Percentiles rank a stretch among this genome's conserved stretches.
Evolutionary conservation across 1,284 basidiomycete genomes (phyloP).

Genomic region (Mrakiaceae sp.): DNA sequence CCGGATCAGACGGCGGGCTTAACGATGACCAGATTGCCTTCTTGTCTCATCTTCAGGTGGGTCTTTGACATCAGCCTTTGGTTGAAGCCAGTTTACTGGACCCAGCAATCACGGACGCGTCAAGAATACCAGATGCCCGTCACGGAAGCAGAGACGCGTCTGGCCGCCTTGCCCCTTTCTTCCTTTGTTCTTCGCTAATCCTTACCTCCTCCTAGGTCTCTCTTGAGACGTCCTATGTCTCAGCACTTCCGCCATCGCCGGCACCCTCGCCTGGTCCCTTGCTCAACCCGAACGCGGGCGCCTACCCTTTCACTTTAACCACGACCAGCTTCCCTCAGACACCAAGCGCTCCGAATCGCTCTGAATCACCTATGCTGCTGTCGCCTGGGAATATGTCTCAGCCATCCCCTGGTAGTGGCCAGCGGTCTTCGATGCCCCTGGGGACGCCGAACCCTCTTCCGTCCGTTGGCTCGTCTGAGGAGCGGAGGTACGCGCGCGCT

Average conservation of each 20-base stretch:
- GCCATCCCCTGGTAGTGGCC: constrained; percentile 27
- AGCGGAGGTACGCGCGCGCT: constrained; percentile 54
- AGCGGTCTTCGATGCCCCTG: constrained; percentile 48
- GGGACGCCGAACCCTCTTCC: constrained; percentile 64
- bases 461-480: constrained; percentile 8
- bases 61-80: no score
- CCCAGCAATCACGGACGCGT: no score
- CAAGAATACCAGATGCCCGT: no score
- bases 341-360: constrained; percentile 18
- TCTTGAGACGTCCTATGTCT: constrained; percentile 68
- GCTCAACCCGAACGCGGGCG: constrained; percentile 31
- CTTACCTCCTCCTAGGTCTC: constrained; percentile 65
- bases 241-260: constrained; percentile 37
- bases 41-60: no score
- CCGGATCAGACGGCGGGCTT: no score
- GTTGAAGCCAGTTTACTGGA: no score
- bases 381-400: constrained; percentile 30
- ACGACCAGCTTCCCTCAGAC: constrained; percentile 16
- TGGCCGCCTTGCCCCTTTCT: no score
- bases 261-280: constrained; percentile 26
- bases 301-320: constrained; percentile 33
- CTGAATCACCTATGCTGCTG: constrained; percentile 20
- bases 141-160: no score
- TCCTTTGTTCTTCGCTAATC: constrained; percentile 34
- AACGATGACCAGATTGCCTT: no score